Evolutionary conservation across 805 yeast species (phyloP).

Genomic region (Cyberlindnera petersonii): DNA sequence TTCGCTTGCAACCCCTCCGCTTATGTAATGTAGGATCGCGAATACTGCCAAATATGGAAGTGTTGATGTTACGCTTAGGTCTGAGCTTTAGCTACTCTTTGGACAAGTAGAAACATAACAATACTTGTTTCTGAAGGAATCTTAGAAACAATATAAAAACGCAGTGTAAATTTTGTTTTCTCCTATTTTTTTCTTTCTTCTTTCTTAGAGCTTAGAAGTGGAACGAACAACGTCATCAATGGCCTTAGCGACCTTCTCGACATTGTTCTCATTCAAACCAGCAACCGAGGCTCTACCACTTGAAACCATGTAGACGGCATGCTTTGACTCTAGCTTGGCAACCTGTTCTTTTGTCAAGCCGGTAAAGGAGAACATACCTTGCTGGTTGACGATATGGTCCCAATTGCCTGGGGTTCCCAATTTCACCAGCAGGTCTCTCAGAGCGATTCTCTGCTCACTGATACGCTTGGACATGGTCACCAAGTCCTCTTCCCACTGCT

Average conservation of each 20-base stretch:
- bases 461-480: conserved; percentile 85
- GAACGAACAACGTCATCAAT: conserved; percentile 69
- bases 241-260: conserved; percentile 72
- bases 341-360: conserved; percentile 80
- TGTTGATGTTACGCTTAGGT: neutral
- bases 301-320: conserved; percentile 74
- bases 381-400: conserved; percentile 87
- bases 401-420: conserved; percentile 85
- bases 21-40: too few species aligned
- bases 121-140: too few species aligned
- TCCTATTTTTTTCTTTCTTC: neutral
- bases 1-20: too few species aligned
- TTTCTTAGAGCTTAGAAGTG: conserved; percentile 19
- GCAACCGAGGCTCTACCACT: conserved; percentile 93
- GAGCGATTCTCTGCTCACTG: conserved; percentile 65
- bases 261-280: conserved; percentile 79
- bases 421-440: conserved; percentile 55
- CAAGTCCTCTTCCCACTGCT: conserved; percentile 83
- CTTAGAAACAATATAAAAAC: too few species aligned
- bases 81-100: too few species aligned
- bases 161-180: too few species aligned
- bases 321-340: conserved; percentile 66
- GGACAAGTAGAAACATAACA: too few species aligned
- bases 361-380: conserved; percentile 96
- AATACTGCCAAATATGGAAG: neutral